phyloP scores from a whole-genome alignment of 495 filamentous ascomycete species.

The Xylaria telfairii region DNA sequence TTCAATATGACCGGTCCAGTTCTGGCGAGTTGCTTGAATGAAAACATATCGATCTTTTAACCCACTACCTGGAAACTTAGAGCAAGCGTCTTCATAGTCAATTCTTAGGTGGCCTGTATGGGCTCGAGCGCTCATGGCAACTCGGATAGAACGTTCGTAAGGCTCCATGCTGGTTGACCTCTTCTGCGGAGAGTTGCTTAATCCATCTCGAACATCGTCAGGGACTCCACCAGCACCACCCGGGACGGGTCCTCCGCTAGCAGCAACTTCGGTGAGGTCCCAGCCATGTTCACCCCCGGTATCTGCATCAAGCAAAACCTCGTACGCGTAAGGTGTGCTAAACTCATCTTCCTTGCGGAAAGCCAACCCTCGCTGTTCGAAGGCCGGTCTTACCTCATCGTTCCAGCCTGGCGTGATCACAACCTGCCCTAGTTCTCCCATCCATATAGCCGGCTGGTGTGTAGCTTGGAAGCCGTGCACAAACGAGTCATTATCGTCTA shows the following conservation, averaged over 20 bases:
- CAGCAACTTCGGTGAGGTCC: conserved; percentile 37
- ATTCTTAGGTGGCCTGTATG: conserved; percentile 38
- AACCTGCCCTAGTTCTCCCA: conserved; percentile 41
- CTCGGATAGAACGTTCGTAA: conserved; percentile 31
- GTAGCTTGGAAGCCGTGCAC: conserved; percentile 44
- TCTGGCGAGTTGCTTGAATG: conserved; percentile 41
- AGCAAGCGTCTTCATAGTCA: conserved; percentile 26
- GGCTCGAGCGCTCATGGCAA: conserved; percentile 37
- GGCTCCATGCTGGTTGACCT: conserved; percentile 12
- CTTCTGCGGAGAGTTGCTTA: conserved; percentile 32
- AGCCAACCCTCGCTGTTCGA: conserved; percentile 40
- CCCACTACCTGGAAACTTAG: neutral
- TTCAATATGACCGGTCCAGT: conserved; percentile 41
- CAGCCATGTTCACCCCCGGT: conserved; percentile 34
- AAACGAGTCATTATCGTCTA: conserved; percentile 35
- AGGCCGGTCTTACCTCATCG: conserved; percentile 30
- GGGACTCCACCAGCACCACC: conserved; percentile 35
- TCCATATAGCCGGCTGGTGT: conserved; percentile 45
- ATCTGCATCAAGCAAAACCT: conserved; percentile 38
- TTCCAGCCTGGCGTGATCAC: conserved; percentile 37
- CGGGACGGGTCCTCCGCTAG: conserved; percentile 34
- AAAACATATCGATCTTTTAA: conserved; percentile 32
- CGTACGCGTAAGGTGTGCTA: conserved; percentile 41
- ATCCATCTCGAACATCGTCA: conserved; percentile 32
- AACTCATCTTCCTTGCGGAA: conserved; percentile 40